A percentile compares a stretch with the other conserved stretches of the same genome.
Conservation (phyloP, 1,284 basidiomycete species). For the Schizophyllum amplum region DNA sequence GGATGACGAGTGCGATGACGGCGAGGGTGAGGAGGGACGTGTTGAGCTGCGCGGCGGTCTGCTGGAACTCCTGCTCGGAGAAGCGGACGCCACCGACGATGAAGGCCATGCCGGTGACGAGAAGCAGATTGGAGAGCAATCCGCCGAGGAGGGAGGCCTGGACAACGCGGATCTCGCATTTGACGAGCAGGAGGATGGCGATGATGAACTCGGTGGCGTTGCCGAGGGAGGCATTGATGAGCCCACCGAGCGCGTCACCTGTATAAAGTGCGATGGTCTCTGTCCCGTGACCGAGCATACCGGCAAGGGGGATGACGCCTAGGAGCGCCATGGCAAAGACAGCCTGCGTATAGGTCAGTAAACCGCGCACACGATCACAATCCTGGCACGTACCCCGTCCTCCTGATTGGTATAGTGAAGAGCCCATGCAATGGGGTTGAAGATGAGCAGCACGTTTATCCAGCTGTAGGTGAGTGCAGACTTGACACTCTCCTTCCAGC, state of each 20-base stretch:
- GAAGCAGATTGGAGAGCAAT: constrained; percentile 28
- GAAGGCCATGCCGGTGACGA: constrained; percentile 80
- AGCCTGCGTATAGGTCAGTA: neutral
- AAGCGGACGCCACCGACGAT: constrained; percentile 61
- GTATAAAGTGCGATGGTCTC: constrained; percentile 54
- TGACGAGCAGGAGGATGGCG: constrained; percentile 28
- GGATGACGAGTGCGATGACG: constrained; percentile 73
- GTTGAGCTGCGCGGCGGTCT: constrained; percentile 72
- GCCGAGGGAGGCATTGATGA: constrained; percentile 56
- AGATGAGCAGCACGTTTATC: constrained; percentile 38
- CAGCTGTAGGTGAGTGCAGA: constrained; percentile 34
- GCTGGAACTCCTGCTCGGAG: constrained; percentile 46
- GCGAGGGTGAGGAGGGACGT: constrained; percentile 74
- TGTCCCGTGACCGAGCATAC: constrained; percentile 56
- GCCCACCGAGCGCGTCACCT: constrained; percentile 49
- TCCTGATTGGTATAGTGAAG: constrained; percentile 44
- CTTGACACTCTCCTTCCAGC: constrained; percentile 26
- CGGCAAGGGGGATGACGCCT: constrained; percentile 44
- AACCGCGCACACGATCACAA: neutral
- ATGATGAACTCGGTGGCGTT: constrained; percentile 50
- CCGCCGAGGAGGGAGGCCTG: constrained; percentile 45
- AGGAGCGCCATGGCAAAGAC: constrained; percentile 44
- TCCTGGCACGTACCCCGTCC: constrained; percentile 26
- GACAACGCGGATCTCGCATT: constrained; percentile 58
- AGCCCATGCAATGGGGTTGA: constrained; percentile 52